These are phyloP conservation scores for Turritis glabra DNA, from an alignment of 345 rosid species.

Conservation along the genomic window DNA sequence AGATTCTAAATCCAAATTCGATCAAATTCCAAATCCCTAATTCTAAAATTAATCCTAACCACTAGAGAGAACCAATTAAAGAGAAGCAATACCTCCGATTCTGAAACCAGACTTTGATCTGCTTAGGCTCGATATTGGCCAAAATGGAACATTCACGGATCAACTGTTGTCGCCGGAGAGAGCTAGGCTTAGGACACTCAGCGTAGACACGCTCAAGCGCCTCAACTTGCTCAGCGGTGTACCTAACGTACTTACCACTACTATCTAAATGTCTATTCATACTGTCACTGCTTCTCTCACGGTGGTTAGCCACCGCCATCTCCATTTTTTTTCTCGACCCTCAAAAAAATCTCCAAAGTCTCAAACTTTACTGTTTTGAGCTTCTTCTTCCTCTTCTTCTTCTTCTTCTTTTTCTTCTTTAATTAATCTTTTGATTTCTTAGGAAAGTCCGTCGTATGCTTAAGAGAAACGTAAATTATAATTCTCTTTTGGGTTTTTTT, in stretches of 20 bases:
- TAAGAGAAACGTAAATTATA: constrained; percentile 36
- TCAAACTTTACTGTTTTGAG: constrained; percentile 20
- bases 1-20: neutral
- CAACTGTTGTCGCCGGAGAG: constrained; percentile 88
- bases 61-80: neutral
- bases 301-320: constrained; percentile 84
- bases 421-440: constrained; percentile 35
- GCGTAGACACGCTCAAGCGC: constrained; percentile 41
- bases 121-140: constrained; percentile 93
- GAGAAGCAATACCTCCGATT: constrained; percentile 69
- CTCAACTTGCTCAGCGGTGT: constrained; percentile 42
- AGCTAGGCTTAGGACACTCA: constrained; percentile 99
- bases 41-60: neutral
- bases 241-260: constrained; percentile 77
- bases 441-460: constrained; percentile 49
- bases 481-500: constrained; percentile 16
- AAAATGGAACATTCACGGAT: constrained; percentile 95
- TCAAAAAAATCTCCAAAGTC: constrained; percentile 24
- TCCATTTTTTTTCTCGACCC: constrained; percentile 39
- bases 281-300: constrained; percentile 74
- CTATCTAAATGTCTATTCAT: constrained; percentile 73
- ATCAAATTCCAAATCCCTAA: neutral
- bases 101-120: constrained; percentile 99
- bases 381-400: constrained; percentile 18
- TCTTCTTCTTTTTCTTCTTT: neutral